phyloP scores from a whole-genome alignment of 2,329 filamentous ascomycete species.

The Scolecobasidium constrictum region DNA sequence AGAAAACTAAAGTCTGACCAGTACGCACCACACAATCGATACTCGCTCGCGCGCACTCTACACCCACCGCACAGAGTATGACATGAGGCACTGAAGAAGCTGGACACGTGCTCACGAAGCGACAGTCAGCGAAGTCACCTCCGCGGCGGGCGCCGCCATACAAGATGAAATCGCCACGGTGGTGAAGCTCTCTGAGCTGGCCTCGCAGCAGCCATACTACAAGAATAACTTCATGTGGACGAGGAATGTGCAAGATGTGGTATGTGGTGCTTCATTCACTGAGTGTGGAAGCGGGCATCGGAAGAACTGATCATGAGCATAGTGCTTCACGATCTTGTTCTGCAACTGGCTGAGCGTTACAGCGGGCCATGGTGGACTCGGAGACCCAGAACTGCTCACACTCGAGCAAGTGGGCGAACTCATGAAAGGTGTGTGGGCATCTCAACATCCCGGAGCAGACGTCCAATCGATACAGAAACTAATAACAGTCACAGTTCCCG shows the following conservation, averaged over 20 bases:
- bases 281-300: not conserved
- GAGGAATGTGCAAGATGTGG: conserved; percentile 69
- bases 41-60: conserved; percentile 83
- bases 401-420: conserved; percentile 78
- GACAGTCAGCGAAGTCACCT: conserved; percentile 57
- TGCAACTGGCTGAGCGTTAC: conserved; percentile 70
- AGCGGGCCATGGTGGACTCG: conserved; percentile 32
- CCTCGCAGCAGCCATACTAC: conserved; percentile 89
- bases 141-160: conserved; percentile 59
- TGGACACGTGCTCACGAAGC: conserved; percentile 9
- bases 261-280: no score
- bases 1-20: conserved; percentile 16
- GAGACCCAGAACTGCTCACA: conserved; percentile 59
- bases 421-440: conserved; percentile 57
- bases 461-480: no score
- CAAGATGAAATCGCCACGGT: conserved; percentile 62
- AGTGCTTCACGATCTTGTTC: conserved; percentile 48
- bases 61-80: conserved; percentile 52
- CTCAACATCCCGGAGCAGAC: not conserved
- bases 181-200: conserved; percentile 56
- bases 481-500: conserved; percentile 51
- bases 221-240: conserved; percentile 91
- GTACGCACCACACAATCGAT: conserved; percentile 71
- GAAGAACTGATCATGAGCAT: conserved; percentile 7
- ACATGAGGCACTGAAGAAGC: no score